A percentile compares a stretch with the other conserved stretches of the same genome.
phyloP scores from a whole-genome alignment of 2,329 filamentous ascomycete genomes.

The Tolypocladium album region DNA sequence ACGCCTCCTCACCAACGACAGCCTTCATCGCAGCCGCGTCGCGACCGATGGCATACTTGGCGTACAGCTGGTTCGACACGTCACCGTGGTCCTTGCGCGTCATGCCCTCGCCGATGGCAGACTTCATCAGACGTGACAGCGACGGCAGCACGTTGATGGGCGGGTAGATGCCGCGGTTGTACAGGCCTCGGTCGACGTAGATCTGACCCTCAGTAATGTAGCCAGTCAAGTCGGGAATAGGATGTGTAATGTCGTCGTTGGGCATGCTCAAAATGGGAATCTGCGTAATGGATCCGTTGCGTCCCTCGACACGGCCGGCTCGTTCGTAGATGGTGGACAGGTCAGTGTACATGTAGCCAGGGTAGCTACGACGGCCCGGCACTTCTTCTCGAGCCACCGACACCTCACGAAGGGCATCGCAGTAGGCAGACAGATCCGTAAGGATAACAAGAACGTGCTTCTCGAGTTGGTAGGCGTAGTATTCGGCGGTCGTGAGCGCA shows the following conservation, averaged over 20 bases:
- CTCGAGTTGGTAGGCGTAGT: constrained; percentile 99
- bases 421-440: constrained; percentile 96
- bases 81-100: constrained; percentile 95
- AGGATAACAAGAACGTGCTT: constrained; percentile 99
- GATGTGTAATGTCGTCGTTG: constrained; percentile 99
- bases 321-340: constrained; percentile 99
- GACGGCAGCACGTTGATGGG: constrained; percentile 98
- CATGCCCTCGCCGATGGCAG: constrained; percentile 94
- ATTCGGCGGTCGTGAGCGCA: constrained; percentile 94
- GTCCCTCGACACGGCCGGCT: constrained; percentile 91
- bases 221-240: constrained; percentile 95
- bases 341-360: constrained; percentile 99
- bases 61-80: constrained; percentile 98
- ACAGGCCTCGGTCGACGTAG: constrained; percentile 83
- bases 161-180: constrained; percentile 97
- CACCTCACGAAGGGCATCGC: constrained; percentile 96
- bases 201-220: constrained; percentile 99
- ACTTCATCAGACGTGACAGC: constrained; percentile 99
- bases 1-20: constrained; percentile 93
- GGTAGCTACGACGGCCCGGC: constrained; percentile 96
- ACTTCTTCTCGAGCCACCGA: constrained; percentile 98
- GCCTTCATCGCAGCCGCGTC: constrained; percentile 99
- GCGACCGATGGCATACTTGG: constrained; percentile 98
- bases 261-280: constrained; percentile 99
- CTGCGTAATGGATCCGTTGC: constrained; percentile 97